Evolutionary conservation across 2,329 filamentous ascomycete species (phyloP).

Genomic region (Trichoderma sp.): DNA sequence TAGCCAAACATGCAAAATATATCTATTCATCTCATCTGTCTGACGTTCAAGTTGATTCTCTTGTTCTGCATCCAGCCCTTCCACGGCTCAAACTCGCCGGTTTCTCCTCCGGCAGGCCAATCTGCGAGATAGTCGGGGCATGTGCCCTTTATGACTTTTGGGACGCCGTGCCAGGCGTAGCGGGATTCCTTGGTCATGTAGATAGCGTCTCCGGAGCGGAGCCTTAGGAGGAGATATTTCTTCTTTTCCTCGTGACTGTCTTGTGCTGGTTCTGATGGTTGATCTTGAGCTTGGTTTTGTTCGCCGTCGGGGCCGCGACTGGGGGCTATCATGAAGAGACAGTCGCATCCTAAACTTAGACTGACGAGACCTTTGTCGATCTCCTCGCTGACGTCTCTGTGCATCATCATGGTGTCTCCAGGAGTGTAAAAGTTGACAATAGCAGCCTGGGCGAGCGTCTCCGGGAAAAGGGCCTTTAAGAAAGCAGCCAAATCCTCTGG

Average conservation of each 20-base stretch:
- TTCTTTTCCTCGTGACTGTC: conserved; percentile 34
- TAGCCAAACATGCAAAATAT: not conserved
- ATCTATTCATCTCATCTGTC: conserved; percentile 71
- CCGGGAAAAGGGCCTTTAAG: conserved; percentile 68
- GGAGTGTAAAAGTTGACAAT: conserved; percentile 93
- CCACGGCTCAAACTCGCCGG: conserved; percentile 63
- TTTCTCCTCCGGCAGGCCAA: conserved; percentile 63
- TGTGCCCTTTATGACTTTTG: conserved; percentile 74
- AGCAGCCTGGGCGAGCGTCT: conserved; percentile 78
- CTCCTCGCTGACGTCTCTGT: conserved; percentile 89
- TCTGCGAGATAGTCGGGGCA: conserved; percentile 71
- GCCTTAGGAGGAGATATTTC: conserved; percentile 57
- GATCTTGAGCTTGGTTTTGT: not conserved
- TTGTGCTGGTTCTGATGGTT: conserved; percentile 22
- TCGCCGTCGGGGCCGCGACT: conserved; percentile 32
- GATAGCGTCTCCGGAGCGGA: conserved; percentile 83
- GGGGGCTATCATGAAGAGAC: conserved; percentile 78
- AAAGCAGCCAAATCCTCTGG: conserved; percentile 69
- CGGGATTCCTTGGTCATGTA: conserved; percentile 81
- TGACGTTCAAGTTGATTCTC: conserved; percentile 85
- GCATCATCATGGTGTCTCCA: conserved; percentile 85
- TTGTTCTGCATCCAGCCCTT: conserved; percentile 85
- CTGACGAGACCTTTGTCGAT: conserved; percentile 76
- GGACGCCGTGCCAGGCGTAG: conserved; percentile 94
- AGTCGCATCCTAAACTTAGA: conserved; percentile 85